Evolutionary conservation across 2,329 filamentous ascomycete species (phyloP), one percentile per base, ranked within the genome.

Genomic region (Colletotrichum sp.): DNA sequence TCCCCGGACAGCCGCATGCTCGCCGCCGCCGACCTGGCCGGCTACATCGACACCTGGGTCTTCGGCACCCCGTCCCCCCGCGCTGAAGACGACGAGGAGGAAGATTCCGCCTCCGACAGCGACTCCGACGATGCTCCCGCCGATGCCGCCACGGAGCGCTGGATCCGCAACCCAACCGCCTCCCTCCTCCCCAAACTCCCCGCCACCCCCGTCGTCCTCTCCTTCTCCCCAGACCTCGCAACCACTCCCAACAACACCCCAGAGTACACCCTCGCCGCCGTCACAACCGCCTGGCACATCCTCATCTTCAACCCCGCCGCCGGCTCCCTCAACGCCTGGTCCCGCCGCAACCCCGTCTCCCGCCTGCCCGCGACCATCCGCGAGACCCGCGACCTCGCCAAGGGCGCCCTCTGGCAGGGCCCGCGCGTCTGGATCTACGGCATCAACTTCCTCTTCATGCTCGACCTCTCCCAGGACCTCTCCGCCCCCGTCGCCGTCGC

Each of bases 11-110:
- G 95, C 82, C 92, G 90, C 78, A 91, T 98, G 77, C 87, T 99
- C 63, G 96, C 94, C 10, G 91, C 93, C 34, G 93, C 94, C 64
- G 96, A 98, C 83, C 85, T 98, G 69, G 93, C 94, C 59, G 97
- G 97, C 59, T 95, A 93, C 84, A 89, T 99, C 36, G 96, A 99
- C 82, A 95, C 94, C 21, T 99, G 96, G 95, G 86, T 95, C 2
- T 85, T 98, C 21, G 21, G 52, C 52, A 21, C 71, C 89, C 92
- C 81, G 85, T 86, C 85, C 49, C 82, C 81, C 32, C 82, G 83
- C 10, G 78, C 77, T 5, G 80, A 83, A 30, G 71, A 77, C 18
- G 83, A 86, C 77, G 81, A 71, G 75, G 73, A 77, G 64, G 81
- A 71, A 76, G 73, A 76, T 49, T 80, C 81, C 74, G 44, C 55